phyloP scores from a whole-genome alignment of 2,329 filamentous ascomycete species.

The Diplodia scrobiculata region DNA sequence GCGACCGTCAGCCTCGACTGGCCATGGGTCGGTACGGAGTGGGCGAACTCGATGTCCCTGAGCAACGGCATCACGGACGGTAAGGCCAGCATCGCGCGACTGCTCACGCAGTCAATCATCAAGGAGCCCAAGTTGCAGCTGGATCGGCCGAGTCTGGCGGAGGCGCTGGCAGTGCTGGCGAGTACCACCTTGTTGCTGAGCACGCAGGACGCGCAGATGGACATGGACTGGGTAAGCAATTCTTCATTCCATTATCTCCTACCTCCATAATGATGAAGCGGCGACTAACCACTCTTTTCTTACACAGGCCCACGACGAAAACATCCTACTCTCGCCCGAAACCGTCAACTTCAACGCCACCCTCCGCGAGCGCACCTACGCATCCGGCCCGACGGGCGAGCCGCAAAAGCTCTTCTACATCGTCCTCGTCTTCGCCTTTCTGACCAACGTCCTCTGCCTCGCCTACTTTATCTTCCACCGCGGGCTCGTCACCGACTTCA shows the following conservation, averaged over 20 bases:
- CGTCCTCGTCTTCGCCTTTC: slow-evolving; percentile 65
- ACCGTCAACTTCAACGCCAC: slow-evolving; percentile 65
- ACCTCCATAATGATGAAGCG: background rate
- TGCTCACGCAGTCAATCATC: slow-evolving; percentile 51
- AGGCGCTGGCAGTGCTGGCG: slow-evolving; percentile 70
- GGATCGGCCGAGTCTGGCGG: slow-evolving; percentile 67
- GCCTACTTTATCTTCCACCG: slow-evolving; percentile 62
- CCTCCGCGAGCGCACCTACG: slow-evolving; percentile 68
- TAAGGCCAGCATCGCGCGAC: slow-evolving; percentile 49
- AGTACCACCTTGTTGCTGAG: slow-evolving; percentile 67
- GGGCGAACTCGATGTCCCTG: slow-evolving; percentile 49
- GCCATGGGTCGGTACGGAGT: slow-evolving; percentile 49
- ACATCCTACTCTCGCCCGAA: slow-evolving; percentile 43
- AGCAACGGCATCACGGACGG: slow-evolving; percentile 49
- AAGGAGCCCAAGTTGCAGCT: slow-evolving; percentile 50
- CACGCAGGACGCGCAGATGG: slow-evolving; percentile 62
- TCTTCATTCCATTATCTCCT: no score
- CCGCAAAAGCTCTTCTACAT: slow-evolving; percentile 70
- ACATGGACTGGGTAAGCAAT: slow-evolving; percentile 49
- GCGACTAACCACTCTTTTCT: background rate
- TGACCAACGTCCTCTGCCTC: slow-evolving; percentile 67
- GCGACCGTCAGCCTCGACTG: slow-evolving; percentile 44
- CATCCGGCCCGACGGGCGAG: slow-evolving; percentile 61
- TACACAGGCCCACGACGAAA: background rate
- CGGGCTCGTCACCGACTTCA: slow-evolving; percentile 74